These are phyloP conservation scores for Candolleomyces eurysporus DNA, from an alignment of 768 basidiomycete species.

Conservation along the genomic window DNA sequence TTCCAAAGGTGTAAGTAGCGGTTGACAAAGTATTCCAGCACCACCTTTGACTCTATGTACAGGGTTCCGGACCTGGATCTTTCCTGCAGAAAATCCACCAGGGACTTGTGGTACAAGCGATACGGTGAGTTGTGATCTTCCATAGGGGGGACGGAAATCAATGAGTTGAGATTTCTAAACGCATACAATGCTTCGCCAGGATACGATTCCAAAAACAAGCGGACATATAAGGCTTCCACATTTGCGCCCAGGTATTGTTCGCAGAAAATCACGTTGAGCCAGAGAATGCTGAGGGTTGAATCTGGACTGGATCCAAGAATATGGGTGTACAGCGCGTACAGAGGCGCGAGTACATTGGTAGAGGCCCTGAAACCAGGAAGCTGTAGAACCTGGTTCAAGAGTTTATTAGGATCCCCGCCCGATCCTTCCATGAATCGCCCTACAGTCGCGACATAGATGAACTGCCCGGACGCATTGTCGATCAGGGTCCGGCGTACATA, in stretches of 20 bases:
- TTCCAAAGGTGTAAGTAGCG: background rate
- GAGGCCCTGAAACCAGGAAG: too few relatives aligned
- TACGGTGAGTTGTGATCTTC: background rate
- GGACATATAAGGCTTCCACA: background rate
- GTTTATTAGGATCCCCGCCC: too few relatives aligned
- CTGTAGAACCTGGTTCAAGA: too few relatives aligned
- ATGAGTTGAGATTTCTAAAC: background rate
- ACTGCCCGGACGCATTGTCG: slow-evolving; percentile 12
- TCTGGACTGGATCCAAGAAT: background rate
- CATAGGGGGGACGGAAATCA: background rate
- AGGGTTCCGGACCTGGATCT: background rate
- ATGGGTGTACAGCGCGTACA: background rate
- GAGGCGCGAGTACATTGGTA: background rate
- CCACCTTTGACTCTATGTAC: background rate
- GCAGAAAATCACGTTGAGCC: background rate
- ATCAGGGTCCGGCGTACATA: background rate
- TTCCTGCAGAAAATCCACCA: background rate
- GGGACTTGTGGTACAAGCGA: background rate
- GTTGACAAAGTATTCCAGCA: background rate
- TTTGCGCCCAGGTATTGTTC: background rate
- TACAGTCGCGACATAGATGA: slow-evolving; percentile 15
- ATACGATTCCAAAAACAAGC: background rate
- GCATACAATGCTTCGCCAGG: background rate
- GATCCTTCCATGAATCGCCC: background rate
- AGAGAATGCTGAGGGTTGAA: background rate